Evolutionary conservation across 805 yeast genomes (phyloP), one percentile per base, ranked within the genome.

Genomic region (Yarrowia yakushimensis): DNA sequence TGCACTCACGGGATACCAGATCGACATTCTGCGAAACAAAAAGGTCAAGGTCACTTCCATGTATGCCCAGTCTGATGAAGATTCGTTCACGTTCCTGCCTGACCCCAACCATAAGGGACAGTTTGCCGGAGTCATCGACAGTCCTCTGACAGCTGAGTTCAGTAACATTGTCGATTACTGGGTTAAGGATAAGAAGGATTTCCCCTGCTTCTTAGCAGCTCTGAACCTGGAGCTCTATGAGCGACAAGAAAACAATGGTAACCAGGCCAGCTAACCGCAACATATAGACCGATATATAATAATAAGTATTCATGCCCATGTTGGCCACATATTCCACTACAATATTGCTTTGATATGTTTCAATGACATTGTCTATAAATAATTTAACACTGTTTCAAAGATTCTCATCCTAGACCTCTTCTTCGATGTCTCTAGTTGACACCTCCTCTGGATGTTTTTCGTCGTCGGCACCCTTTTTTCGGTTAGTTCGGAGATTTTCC

Each of bases 151-250:
- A 23, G 34, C 68, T 11, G 76, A 76, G 63, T 74, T 78, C 73
- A 81, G 82, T 64, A 80, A 82, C 50, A 76, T 89, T 63, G 79
- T 87, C 15, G 73, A 79, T 10, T 81, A 81, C 63, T 89, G 94
- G 91, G 82, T 88, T 2, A 77, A 78, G 42, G 87, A 87, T 42
- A 82, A 84, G 66, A 81, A 80, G 28, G 90, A 88, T 67, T 82
- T 89, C 15, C 88, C 94, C 0, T 87, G 96, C 66, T 86, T 90
- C 66, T 74, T 90, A 62, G 85, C 92, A 63, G 90, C 92, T 0
- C 74, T 90, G 65, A 88, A 84, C 43, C 74, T 90, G 61, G 86
- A 82, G 69, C 71, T 90, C 15, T 85, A 82, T 74, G 87, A 86
- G 57, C 71, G 72, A 65, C 70, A 69, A 15, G 67, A 27, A 23